These are phyloP conservation scores for Amanita muscaria DNA, from an alignment of 768 basidiomycete genomes.

Conservation along the genomic window DNA sequence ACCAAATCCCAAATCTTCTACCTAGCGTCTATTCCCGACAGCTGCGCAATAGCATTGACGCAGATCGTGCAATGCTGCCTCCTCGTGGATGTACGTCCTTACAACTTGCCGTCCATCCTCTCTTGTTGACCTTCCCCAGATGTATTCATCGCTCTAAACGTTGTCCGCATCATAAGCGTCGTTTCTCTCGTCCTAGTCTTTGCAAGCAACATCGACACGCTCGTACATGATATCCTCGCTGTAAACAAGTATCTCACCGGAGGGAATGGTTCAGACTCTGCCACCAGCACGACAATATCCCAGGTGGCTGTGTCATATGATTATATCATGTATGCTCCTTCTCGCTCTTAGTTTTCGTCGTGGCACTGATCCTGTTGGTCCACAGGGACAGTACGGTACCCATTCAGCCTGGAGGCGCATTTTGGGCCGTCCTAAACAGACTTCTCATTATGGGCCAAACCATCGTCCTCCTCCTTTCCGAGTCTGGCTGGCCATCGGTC, in stretches of 20 bases:
- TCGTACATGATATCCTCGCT: slow-evolving; percentile 66
- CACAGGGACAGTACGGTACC: slow-evolving; percentile 72
- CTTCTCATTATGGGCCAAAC: slow-evolving; percentile 84
- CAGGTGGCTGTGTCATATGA: slow-evolving; percentile 51
- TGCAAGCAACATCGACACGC: slow-evolving; percentile 65
- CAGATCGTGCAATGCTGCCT: slow-evolving; percentile 21
- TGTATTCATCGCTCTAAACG: slow-evolving; percentile 72
- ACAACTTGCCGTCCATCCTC: not conserved
- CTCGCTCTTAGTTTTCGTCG: not conserved
- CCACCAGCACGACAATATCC: slow-evolving; percentile 20
- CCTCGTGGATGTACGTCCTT: slow-evolving; percentile 33
- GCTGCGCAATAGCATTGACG: not conserved
- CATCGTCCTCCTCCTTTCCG: slow-evolving; percentile 72
- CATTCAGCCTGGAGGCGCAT: slow-evolving; percentile 82
- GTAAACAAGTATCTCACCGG: slow-evolving; percentile 55
- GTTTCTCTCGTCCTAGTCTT: slow-evolving; percentile 74
- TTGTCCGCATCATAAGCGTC: slow-evolving; percentile 69
- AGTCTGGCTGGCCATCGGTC: slow-evolving; percentile 67
- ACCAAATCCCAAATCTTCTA: not conserved
- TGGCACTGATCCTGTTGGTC: slow-evolving; percentile 5
- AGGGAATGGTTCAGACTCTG: slow-evolving; percentile 21
- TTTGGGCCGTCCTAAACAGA: slow-evolving; percentile 87
- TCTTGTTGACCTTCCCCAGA: slow-evolving; percentile 21
- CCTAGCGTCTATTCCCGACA: not conserved
- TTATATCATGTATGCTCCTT: slow-evolving; percentile 58